Evolutionary conservation across 345 rosid genomes (phyloP), one percentile per base, ranked within the genome.

Genomic region (Citrus cavaleriei): DNA sequence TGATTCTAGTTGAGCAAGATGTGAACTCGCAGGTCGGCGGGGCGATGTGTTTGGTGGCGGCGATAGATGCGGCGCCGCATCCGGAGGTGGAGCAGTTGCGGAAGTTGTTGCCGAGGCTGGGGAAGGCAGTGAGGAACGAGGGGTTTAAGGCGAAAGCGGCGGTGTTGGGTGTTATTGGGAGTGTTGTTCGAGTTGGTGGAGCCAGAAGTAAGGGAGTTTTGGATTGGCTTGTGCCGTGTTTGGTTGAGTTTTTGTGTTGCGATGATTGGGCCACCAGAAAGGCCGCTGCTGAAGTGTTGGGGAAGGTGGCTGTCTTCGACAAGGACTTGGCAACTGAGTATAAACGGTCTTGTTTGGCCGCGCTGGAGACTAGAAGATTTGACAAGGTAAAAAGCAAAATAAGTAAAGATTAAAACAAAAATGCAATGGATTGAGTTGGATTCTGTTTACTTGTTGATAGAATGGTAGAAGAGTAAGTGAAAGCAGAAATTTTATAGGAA

Each of bases 251-350:
- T 38, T 82, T 94, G 85, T 87, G 98, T 64, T 84, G 83, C 62
- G 90, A 89, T 6, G 97, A 93, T 69, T 96, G 99, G 99, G 82
- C 90, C 46, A 87, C 94, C 55, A 92, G 99, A 60, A 96, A 94
- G 83, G 91, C 97, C 0, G 97, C 99, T 2, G 94, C 99, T 1
- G 98, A 96, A 84, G 88, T 90, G 0, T 80, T 96, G 81, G 93
- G 92, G 74, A 94, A 83, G 81, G 88, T 96, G 28, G 94, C 94
- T 18, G 10, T 72, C 30, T 90, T 66, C 10, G 99, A 92, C 75
- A 85, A 78, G 79, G 89, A 92, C 49, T 71, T 93, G 64, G 97
- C 94, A 7, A 80, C 79, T 34, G 85, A 85, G 79, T 87, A 87
- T 72, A 90, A 85, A 84, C 84, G 81, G 25, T 60, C 85, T 4